Evolutionary conservation across 1,284 basidiomycete genomes (phyloP).

Genomic region (Puccinia coronata): DNA sequence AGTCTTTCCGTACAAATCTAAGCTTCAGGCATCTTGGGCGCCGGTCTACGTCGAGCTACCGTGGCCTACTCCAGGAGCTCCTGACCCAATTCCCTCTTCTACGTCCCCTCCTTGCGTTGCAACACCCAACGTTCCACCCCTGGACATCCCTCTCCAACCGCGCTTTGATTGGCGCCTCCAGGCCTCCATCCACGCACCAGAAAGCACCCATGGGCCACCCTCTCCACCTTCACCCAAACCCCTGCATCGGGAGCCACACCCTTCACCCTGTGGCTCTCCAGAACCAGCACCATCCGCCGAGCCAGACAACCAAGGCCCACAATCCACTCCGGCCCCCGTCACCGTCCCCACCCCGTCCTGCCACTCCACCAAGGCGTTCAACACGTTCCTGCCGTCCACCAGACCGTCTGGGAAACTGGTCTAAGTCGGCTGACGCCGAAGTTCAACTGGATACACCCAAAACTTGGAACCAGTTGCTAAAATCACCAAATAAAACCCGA

Average conservation of each 20-base stretch:
- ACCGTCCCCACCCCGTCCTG: too few relatives aligned
- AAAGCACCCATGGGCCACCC: too few relatives aligned
- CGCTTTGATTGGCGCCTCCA: not conserved
- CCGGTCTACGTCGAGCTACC: not conserved
- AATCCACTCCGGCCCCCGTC: too few relatives aligned
- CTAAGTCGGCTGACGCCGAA: not conserved
- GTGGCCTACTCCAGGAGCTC: not conserved
- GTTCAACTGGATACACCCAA: too few relatives aligned
- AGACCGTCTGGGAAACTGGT: not conserved
- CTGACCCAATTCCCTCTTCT: not conserved
- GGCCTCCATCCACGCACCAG: too few relatives aligned
- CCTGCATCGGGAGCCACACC: too few relatives aligned
- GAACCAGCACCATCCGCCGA: too few relatives aligned
- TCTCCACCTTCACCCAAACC: too few relatives aligned
- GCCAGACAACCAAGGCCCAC: too few relatives aligned
- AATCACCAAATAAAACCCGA: not conserved
- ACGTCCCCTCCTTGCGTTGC: too few relatives aligned
- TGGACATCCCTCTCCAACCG: not conserved
- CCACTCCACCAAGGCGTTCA: too few relatives aligned
- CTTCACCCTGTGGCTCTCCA: too few relatives aligned
- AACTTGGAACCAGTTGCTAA: not conserved
- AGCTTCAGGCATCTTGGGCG: not conserved
- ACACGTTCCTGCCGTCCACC: not conserved
- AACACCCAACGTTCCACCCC: not conserved
- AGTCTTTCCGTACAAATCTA: not conserved